phyloP scores from a whole-genome alignment of 768 basidiomycete genomes.

The Antrodiella citrinella region DNA sequence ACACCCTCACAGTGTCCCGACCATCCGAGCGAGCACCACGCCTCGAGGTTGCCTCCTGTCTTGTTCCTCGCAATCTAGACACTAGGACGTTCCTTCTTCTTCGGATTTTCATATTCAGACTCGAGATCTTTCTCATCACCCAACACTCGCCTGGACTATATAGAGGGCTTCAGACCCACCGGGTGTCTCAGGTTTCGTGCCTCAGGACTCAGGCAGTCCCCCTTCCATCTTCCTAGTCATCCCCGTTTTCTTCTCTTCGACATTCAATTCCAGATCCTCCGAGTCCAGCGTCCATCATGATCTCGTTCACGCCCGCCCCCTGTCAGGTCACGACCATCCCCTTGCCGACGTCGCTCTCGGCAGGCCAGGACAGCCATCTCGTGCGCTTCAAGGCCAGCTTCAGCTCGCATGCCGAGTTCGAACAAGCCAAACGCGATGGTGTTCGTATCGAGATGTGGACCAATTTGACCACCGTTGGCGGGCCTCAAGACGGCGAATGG shows the following conservation, averaged over 20 bases:
- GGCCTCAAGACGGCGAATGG: constrained; percentile 17
- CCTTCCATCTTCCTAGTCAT: constrained; percentile 1
- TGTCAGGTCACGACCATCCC: constrained; percentile 11
- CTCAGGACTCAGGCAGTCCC: constrained; percentile 12
- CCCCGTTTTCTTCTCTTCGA: constrained; percentile 1
- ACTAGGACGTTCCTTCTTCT: background rate
- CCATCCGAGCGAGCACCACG: background rate
- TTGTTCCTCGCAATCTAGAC: background rate
- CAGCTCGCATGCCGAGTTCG: constrained; percentile 12
- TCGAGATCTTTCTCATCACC: background rate
- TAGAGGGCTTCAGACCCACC: background rate
- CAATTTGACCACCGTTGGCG: constrained; percentile 17
- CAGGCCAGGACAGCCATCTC: constrained; percentile 1
- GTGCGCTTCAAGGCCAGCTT: constrained; percentile 20
- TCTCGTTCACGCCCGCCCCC: constrained; percentile 16
- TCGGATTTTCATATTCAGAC: background rate
- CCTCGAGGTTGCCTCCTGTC: background rate
- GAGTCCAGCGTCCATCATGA: background rate
- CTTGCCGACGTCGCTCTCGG: constrained; percentile 3
- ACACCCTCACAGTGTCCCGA: background rate
- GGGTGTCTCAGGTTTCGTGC: constrained; percentile 1
- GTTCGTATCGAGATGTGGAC: constrained; percentile 23
- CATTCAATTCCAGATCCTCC: background rate
- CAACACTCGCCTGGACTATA: constrained; percentile 1
- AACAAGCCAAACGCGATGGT: constrained; percentile 15